Base-by-base conservation (phyloP, 805 yeast species). In the Starmerella vitae region DNA sequence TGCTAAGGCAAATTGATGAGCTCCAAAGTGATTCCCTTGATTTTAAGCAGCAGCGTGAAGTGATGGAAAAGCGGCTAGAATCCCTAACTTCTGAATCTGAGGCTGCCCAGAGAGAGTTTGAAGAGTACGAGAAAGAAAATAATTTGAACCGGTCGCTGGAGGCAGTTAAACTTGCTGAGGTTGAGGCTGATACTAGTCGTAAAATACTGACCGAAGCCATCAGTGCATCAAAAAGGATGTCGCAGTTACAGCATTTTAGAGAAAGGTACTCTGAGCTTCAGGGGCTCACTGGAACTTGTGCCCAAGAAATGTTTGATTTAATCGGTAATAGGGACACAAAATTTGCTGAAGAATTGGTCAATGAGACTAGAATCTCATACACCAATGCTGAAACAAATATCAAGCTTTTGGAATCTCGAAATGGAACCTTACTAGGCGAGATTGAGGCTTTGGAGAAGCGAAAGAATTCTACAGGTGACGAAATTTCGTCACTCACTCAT, bases 91-190 rank as follows among this genome's bases (percentile, higher is more conserved):
- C 7, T 9, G 33, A 30, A 9, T 5, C 33, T 18, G 5, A 7
- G 8, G 21, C 8, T 5, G 33, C 33, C 8, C 13, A 5, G 21
- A 21, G 9, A 10, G 33, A 10, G 33, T n/a, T 30, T 9, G 21
- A 30, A 15, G 18, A 30, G 21, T 30, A 15, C 20, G 20, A 8
- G 5, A 18, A 14, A 7, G 14, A n/a, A 5, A 21, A n/a, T n/a
- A 8, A 7, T 8, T n/a, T 30, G 21, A n/a, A 15, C 5, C 6
- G 20, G 9, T 10, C 33, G 21, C 8, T 18, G 20, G 21, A n/a
- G 8, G 21, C 8, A 13, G 31, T 43, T 15, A 14, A 2, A 3
- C 42, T 33, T 12, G 24, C 20, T 3, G 44, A 45, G n/a, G 15
- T 7, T 3, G 10, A 2, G 14, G 40, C 31, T 10, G 42, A 30